A percentile compares a stretch with the other conserved stretches of the same genome.
phyloP scores from a whole-genome alignment of 495 filamentous ascomycete species.

The Lophiostoma macrostomum region DNA sequence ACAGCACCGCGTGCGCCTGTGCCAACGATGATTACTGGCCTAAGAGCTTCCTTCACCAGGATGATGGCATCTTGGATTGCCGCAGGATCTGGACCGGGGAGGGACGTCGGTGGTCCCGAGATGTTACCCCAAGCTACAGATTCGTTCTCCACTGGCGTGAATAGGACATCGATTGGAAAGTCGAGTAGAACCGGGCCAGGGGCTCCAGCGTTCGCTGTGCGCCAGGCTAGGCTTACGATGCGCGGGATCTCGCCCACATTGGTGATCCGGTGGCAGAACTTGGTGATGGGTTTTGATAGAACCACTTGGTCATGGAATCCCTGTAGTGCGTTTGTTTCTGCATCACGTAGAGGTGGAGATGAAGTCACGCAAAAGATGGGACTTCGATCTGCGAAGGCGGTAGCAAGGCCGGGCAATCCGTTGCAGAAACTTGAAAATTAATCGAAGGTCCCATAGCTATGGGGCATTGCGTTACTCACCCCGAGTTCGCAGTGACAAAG shows the following conservation, averaged over 20 bases:
- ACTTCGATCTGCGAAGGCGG: constrained; percentile 34
- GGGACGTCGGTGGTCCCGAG: constrained; percentile 14
- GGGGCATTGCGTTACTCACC: constrained; percentile 7
- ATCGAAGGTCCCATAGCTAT: not conserved
- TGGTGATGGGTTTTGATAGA: constrained; percentile 32
- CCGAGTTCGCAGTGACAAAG: constrained; percentile 37
- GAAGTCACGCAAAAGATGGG: constrained; percentile 33
- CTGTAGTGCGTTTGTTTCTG: constrained; percentile 34
- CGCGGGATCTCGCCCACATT: constrained; percentile 35
- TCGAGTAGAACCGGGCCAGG: constrained; percentile 32
- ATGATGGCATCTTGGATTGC: constrained; percentile 21
- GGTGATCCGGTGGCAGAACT: constrained; percentile 34
- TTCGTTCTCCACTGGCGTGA: constrained; percentile 22
- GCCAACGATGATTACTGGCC: constrained; percentile 32
- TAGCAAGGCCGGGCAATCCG: constrained; percentile 29
- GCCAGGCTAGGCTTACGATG: constrained; percentile 23
- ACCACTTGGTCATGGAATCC: constrained; percentile 35
- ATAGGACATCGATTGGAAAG: constrained; percentile 35
- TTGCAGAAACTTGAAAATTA: constrained; percentile 28
- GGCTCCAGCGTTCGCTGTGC: constrained; percentile 21
- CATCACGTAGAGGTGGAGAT: constrained; percentile 32
- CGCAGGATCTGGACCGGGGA: constrained; percentile 23
- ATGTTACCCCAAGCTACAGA: constrained; percentile 28
- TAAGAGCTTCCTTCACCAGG: constrained; percentile 14
- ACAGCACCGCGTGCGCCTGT: constrained; percentile 23